Conservation (phyloP, 2,329 filamentous ascomycete genomes). For the Aspergillus sp. region DNA sequence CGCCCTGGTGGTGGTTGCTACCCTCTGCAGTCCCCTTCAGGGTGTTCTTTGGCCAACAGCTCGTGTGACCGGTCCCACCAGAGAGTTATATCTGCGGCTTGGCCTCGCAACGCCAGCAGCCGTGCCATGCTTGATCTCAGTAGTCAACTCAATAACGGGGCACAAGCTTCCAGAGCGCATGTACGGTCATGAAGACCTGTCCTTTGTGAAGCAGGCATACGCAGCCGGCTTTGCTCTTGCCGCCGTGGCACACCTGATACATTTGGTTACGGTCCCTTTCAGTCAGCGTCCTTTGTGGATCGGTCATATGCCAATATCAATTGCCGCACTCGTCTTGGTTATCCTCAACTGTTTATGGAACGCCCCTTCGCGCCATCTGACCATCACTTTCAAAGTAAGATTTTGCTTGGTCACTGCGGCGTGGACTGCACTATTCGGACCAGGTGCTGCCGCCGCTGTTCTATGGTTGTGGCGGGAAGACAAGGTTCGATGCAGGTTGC, state of each 20-base stretch:
- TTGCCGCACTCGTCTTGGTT: neutral
- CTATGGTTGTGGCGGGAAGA: neutral
- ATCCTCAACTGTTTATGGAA: neutral
- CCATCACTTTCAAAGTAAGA: neutral
- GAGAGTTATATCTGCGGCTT: neutral
- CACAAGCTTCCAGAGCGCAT: neutral
- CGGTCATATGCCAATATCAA: neutral
- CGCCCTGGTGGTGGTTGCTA: neutral
- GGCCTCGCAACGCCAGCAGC: neutral
- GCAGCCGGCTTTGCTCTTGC: neutral
- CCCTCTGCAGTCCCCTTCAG: neutral
- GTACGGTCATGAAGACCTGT: neutral
- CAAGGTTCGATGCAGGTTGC: neutral
- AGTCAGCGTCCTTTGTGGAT: neutral
- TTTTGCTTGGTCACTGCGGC: neutral
- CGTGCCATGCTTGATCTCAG: neutral
- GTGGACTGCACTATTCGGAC: neutral
- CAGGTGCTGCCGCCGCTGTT: neutral
- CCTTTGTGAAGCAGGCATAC: neutral
- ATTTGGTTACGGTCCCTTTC: neutral
- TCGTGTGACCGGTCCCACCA: too few species aligned
- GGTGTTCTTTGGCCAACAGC: neutral
- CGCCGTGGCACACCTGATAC: neutral
- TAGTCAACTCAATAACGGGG: neutral
- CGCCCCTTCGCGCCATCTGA: neutral